Base-by-base conservation (phyloP, 352 stramenopile genomes). In the Albugo laibachii region DNA sequence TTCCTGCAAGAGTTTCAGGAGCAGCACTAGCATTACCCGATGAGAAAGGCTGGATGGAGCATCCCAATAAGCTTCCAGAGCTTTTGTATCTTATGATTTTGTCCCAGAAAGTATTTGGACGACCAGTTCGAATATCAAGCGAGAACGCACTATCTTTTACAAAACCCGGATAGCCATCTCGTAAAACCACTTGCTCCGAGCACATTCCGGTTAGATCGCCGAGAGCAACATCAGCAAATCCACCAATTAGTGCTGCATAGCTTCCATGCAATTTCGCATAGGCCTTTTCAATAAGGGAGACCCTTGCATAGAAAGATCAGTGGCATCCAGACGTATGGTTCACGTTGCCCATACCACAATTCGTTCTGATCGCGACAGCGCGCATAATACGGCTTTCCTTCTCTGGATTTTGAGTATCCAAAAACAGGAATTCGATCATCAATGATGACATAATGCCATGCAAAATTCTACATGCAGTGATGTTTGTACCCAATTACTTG, bases 201-300 rank as follows among this genome's bases (percentile, higher is more conserved):
- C 71, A 86, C 66, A 93, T 80, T 0, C 84, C 84, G 16, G 86
- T 95, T 11, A 96, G 52, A 46, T 95, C 86, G 34, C 86, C 83
- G 11, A 96, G 49, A 2, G 72, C 86, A 2, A 87, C 80, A 48
- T 94, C 82, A 8, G 94, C 65, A 37, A 92, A 94, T 13, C 86
- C 86, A 24, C 86, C 83, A 42, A 93, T 93, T 8, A 94, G 56
- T 0, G 69, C 52, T 45, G 93, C 81, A 45, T 95, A 96, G 47
- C 65, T 86, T 13, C 80, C 80, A 46, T 95, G 71, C 2, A 96
- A 62, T 54, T 96, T 96, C 5, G 86, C 86, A 47, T 95, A 96
- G 1, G 84, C 86, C 45, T 96, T 96, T 52, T 95, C 83, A 0
- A 95, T 45, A 10, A 95, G 41, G 1, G 77, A 63, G 2, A 94